Evolutionary conservation across 2,329 filamentous ascomycete species (phyloP), one percentile per base, ranked within the genome.

Genomic region (Parastagonospora avenae): DNA sequence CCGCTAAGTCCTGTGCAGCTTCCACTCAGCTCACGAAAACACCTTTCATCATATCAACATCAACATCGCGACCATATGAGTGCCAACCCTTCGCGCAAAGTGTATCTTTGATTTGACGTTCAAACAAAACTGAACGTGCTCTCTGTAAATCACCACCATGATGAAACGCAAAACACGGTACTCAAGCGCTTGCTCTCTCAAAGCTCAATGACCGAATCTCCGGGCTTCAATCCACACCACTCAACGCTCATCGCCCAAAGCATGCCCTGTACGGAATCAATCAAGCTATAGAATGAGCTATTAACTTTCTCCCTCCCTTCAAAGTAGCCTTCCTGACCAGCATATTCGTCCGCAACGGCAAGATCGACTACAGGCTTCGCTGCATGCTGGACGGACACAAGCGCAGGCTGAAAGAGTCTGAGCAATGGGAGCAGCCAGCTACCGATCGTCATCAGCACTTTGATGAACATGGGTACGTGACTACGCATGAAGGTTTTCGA

Each of bases 211-310:
- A 48, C 39, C 2, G 49, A 53, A 48, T 57, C 52, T 11, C 42
- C 41, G 16, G 41, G 29, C 14, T 29, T 35, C 2, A 66, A 30
- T n/a, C 27, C 42, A 32, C 52, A 49, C 74, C 73, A 77, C 44
- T 72, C 56, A 5, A 69, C 28, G 19, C 55, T 76, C 57, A 70
- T 70, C 5, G 24, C 27, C 74, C 75, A 77, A 12, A 77, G 19
- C 11, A 14, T 52, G 14, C 66, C 47, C 52, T 76, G 73, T 42
- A 55, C 60, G 5, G 52, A 40, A 56, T 66, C 59, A 48, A 75
- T 59, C 32, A 55, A 36, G 24, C 67, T 76, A 1, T 70, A 60
- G 8, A 64, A 63, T 1, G 70, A 67, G 45, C 70, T 72, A 4
- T 63, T 54, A 12, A 60, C 64, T 49, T 68, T 68, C 8, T 66